A percentile compares a stretch with the other conserved stretches of the same genome.
phyloP scores from a whole-genome alignment of 2,329 filamentous ascomycete species.

The Trichophyton rubrum region DNA sequence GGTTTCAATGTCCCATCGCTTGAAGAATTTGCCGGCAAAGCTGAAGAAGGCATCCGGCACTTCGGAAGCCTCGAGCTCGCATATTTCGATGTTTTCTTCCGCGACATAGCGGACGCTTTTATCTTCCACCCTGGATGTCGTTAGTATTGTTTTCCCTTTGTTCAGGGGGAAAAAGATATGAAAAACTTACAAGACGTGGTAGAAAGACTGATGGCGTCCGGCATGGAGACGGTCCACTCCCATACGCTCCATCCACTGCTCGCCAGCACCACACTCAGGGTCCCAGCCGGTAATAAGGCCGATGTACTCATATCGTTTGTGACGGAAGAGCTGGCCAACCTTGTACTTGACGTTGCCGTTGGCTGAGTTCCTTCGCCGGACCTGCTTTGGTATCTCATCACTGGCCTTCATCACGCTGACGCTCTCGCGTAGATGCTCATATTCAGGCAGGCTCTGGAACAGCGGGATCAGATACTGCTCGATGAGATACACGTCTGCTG shows the following conservation, averaged over 20 bases:
- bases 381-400: constrained; percentile 43
- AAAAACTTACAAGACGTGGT: constrained; percentile 67
- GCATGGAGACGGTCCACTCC: constrained; percentile 47
- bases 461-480: constrained; percentile 56
- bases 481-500: constrained; percentile 60
- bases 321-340: constrained; percentile 73
- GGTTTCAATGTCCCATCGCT: constrained; percentile 57
- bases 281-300: constrained; percentile 88
- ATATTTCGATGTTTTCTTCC: constrained; percentile 65
- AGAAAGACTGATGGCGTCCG: constrained; percentile 59
- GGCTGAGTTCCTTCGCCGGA: constrained; percentile 26
- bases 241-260: constrained; percentile 53
- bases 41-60: constrained; percentile 43
- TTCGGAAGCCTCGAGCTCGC: constrained; percentile 42
- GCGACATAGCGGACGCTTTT: constrained; percentile 61
- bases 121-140: constrained; percentile 46
- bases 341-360: constrained; percentile 47
- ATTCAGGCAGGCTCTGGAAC: constrained; percentile 40
- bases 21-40: constrained; percentile 75
- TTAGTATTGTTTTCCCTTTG: background rate
- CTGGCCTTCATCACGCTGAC: constrained; percentile 44
- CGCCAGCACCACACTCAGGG: constrained; percentile 43
- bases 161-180: constrained; percentile 11
- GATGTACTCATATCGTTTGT: constrained; percentile 65
- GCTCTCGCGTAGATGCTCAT: constrained; percentile 41